A percentile compares a stretch with the other conserved stretches of the same genome.
phyloP scores from a whole-genome alignment of 768 basidiomycete species.

The Mycena capillaripes region DNA sequence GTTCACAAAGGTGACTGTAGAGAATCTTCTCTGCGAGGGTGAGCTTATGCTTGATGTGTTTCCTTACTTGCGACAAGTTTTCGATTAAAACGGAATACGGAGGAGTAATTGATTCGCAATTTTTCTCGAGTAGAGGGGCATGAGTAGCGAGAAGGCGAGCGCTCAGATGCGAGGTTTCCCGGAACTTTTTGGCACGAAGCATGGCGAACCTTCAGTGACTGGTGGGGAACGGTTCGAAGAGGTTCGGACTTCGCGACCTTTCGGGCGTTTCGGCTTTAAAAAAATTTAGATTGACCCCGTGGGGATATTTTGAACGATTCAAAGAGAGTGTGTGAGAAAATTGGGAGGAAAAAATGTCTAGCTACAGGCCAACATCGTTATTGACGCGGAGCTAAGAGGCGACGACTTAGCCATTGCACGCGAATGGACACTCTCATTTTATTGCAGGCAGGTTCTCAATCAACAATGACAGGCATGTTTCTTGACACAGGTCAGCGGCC shows the following conservation, averaged over 20 bases:
- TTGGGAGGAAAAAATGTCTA: too few relatives aligned
- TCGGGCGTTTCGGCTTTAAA: not conserved
- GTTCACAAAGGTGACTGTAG: slow-evolving; percentile 91
- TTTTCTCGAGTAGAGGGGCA: slow-evolving; percentile 53
- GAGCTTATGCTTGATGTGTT: slow-evolving; percentile 82
- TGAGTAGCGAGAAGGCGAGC: slow-evolving; percentile 53
- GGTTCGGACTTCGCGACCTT: not conserved
- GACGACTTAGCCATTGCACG: too few relatives aligned
- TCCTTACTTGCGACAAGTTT: slow-evolving; percentile 79
- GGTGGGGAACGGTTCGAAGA: too few relatives aligned
- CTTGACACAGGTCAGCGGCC: not conserved
- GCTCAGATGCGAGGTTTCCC: not conserved
- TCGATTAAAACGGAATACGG: slow-evolving; percentile 81
- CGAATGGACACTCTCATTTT: too few relatives aligned
- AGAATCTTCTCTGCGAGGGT: slow-evolving; percentile 98
- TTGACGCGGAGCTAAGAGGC: too few relatives aligned
- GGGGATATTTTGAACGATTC: too few relatives aligned
- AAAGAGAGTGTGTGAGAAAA: too few relatives aligned
- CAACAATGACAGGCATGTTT: too few relatives aligned
- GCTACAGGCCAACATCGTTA: too few relatives aligned
- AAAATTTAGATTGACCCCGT: too few relatives aligned
- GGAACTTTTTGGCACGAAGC: slow-evolving; percentile 14
- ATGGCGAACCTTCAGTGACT: not conserved
- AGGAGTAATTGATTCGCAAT: slow-evolving; percentile 80
- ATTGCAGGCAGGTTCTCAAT: too few relatives aligned